Percentiles rank a stretch among this genome's conserved stretches.
These are phyloP conservation scores for Fusarium guadeloupense DNA, from an alignment of 2,329 filamentous ascomycete genomes.

Conservation along the genomic window DNA sequence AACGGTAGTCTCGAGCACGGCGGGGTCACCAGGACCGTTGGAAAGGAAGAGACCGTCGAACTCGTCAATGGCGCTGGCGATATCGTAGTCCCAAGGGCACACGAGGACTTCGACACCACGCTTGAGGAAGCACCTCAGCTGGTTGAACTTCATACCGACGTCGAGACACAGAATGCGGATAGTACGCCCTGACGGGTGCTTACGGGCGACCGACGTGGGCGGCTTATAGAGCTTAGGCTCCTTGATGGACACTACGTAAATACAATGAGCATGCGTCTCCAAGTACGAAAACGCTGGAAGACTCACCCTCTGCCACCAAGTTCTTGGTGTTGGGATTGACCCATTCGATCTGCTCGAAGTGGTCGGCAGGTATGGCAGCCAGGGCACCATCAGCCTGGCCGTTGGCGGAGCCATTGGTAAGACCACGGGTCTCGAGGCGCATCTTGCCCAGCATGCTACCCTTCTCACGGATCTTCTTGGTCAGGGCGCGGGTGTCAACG, in stretches of 20 bases:
- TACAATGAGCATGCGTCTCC: slow-evolving; percentile 52
- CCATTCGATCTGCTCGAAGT: slow-evolving; percentile 88
- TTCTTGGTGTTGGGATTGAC: slow-evolving; percentile 92
- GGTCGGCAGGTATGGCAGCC: slow-evolving; percentile 43
- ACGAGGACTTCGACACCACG: slow-evolving; percentile 94
- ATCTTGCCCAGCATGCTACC: slow-evolving; percentile 96
- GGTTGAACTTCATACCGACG: slow-evolving; percentile 98
- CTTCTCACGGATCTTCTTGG: slow-evolving; percentile 91
- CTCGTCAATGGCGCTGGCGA: slow-evolving; percentile 79
- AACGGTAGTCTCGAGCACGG: slow-evolving; percentile 81
- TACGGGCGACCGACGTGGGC: slow-evolving; percentile 73
- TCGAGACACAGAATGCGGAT: slow-evolving; percentile 92
- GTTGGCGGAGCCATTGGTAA: slow-evolving; percentile 56
- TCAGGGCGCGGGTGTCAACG: slow-evolving; percentile 91
- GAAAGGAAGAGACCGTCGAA: slow-evolving; percentile 98
- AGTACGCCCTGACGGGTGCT: slow-evolving; percentile 87
- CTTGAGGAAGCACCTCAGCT: slow-evolving; percentile 89
- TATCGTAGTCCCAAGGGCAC: slow-evolving; percentile 96
- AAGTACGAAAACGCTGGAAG: slow-evolving; percentile 24
- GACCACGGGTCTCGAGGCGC: slow-evolving; percentile 69
- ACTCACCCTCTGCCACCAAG: slow-evolving; percentile 91
- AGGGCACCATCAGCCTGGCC: slow-evolving; percentile 39
- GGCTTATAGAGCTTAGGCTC: slow-evolving; percentile 87
- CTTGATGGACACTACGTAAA: slow-evolving; percentile 81
- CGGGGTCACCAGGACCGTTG: slow-evolving; percentile 95